Evolutionary conservation across 257 asterid species (phyloP).

Genomic region (Cruciata laevipes): DNA sequence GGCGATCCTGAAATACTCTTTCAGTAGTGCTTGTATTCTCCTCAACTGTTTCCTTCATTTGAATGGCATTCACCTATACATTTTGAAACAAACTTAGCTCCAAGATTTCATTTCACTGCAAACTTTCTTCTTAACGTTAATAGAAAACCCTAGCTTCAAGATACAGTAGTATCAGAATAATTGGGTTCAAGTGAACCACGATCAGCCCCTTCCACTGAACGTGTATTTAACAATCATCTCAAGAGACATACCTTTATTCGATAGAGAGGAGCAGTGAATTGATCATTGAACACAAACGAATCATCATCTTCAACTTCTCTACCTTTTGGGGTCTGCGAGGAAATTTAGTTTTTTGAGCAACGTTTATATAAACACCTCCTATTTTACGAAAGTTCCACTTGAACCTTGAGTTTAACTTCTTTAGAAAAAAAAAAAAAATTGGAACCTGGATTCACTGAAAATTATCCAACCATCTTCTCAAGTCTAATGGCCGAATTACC

Average conservation of each 20-base stretch:
- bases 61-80: constrained; percentile 86
- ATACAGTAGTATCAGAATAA: not conserved
- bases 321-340: constrained; percentile 37
- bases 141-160: not conserved
- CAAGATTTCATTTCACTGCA: not conserved
- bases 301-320: constrained; percentile 58
- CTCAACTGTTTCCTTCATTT: constrained; percentile 96
- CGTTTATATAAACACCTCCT: not conserved
- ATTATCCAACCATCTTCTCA: not conserved
- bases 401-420: not conserved
- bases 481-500: not conserved
- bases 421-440: too few relatives aligned
- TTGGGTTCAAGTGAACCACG: not conserved
- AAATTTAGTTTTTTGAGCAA: constrained; percentile 3
- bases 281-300: constrained; percentile 64
- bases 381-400: not conserved
- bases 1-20: constrained; percentile 94
- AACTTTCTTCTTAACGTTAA: not conserved
- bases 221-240: not conserved
- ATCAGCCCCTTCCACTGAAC: not conserved
- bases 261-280: constrained; percentile 71
- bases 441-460: not conserved
- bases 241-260: constrained; percentile 57
- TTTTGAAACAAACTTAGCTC: not conserved
- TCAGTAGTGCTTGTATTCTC: constrained; percentile 93